Base-by-base conservation (phyloP, 2,329 filamentous ascomycete species). In the Penicillium digitatum region DNA sequence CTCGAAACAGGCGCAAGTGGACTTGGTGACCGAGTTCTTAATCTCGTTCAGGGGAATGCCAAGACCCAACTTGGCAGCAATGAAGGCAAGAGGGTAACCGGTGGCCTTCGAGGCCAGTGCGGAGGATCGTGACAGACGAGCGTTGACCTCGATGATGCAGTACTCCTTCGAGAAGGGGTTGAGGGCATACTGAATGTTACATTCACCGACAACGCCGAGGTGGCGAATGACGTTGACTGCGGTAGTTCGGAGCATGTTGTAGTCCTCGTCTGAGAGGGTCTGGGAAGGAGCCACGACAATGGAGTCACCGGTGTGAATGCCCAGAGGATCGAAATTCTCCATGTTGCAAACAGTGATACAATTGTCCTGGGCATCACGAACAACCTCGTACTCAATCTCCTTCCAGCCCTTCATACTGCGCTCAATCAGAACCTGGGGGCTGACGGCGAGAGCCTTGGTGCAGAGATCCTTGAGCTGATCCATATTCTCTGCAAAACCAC, bases 361-460 rank as follows among this genome's bases (percentile, higher is more conserved):
- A 82, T 97, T 97, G 78, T 99, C 92, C 66, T 90, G 86, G 54
- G 87, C 88, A 79, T 97, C 94, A 68, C 94, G 88, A 38, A 99
- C 94, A 59, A 97, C 94, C 75, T 99, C 94, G 71, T 97, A 99
- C 75, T 99, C 94, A 60, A 97, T 95, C 76, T 99, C 94, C 76
- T 99, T 99, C 94, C 94, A 99, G 56, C 94, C 94, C 79, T 97
- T 97, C 93, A 99, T 97, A 78, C 90, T 95, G 73, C 89, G 87
- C 79, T 99, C 94, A 66, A 99, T 95, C 52, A 99, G 83, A 8
- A 99, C 90, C 72, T 99, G 94, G 9, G 94, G 94, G 70, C 90
- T 96, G 63, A 89, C 92, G 27, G 94, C 92, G 63, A 99, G 91
- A 7, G 94, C 93, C 76, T 95, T 96, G 74, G 89, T 87, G 81